phyloP scores from a whole-genome alignment of 2,329 filamentous ascomycete genomes.

The Incumbomyces delicatus region DNA sequence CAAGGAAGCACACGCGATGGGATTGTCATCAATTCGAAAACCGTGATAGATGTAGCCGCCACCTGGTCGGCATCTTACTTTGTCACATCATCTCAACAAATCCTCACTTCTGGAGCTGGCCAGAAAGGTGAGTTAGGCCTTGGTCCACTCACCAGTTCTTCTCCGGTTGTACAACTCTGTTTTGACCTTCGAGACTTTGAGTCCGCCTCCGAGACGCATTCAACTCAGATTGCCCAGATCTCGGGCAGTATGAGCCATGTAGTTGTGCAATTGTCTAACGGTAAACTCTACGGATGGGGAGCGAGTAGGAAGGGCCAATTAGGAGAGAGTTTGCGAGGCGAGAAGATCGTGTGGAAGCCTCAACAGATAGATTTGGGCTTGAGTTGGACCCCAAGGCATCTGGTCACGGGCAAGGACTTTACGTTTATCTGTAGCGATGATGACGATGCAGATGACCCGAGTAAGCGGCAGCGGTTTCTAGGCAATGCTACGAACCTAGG shows the following conservation, averaged over 20 bases:
- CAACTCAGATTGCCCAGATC: constrained; percentile 27
- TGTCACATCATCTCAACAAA: constrained; percentile 32
- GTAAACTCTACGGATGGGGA: constrained; percentile 80
- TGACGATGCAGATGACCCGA: constrained; percentile 32
- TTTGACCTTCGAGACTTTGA: constrained; percentile 11
- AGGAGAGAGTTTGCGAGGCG: constrained; percentile 41
- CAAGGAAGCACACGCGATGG: constrained; percentile 12
- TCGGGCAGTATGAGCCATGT: constrained; percentile 70
- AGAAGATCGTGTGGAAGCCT: constrained; percentile 48
- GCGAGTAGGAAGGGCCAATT: constrained; percentile 77
- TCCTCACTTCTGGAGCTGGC: constrained; percentile 59
- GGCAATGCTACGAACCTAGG: background rate
- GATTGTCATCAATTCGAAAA: background rate
- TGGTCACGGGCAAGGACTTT: constrained; percentile 75
- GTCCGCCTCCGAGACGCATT: background rate
- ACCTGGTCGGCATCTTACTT: constrained; percentile 70
- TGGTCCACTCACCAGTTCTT: constrained; percentile 30
- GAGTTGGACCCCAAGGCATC: constrained; percentile 54
- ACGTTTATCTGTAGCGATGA: constrained; percentile 49
- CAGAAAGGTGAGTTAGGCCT: constrained; percentile 64
- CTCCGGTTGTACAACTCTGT: constrained; percentile 9
- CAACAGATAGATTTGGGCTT: constrained; percentile 48
- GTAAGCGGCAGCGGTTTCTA: background rate
- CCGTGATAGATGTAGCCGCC: constrained; percentile 48
- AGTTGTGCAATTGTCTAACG: constrained; percentile 62